Base-by-base conservation (phyloP, 352 stramenopile species). In the Phytopythium boreale region DNA sequence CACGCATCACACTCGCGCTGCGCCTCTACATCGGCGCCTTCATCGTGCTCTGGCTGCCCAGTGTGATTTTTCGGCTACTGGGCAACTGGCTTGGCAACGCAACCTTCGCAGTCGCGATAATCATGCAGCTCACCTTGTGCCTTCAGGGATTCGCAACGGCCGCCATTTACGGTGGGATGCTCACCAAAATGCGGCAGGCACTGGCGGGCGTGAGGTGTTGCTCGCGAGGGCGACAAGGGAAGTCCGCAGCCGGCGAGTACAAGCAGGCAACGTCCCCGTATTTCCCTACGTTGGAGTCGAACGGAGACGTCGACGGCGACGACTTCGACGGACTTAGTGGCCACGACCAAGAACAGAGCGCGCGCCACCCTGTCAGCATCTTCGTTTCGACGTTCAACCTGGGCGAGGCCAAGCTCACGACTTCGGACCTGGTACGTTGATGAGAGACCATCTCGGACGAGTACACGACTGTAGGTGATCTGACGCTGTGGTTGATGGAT, bases 351-450 rank as follows among this genome's bases (percentile, higher is more conserved):
- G 50, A 56, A 43, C 69, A 82, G 50, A 71, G 79, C 47, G 78
- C 75, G 43, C 77, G 75, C 19, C 71, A 77, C 22, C 81, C 81
- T 17, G 77, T 80, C 9, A 79, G 76, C 36, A 84, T 95, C 62
- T 93, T 92, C 39, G 83, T 91, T 27, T 87, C 87, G 19, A 93
- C 87, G 29, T 95, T 92, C 69, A 95, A 95, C 71, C 86, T 95
- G 80, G 87, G 84, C 58, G 87, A 95, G 61, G 80, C 73, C 24
- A 74, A 64, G 67, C 68, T 93, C 47, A 78, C 76, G 22, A 70
- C 85, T 8, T 71, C 79, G 6, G 70, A 86, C 19, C 49, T 86
- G 57, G 65, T 78, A 44, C 39, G 72, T 57, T 10, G 41, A 49
- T 44, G 39, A 44, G 39, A 44, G 12, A 44, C 39, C 39, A 1